Base-by-base conservation (phyloP, 495 filamentous ascomycete genomes). In the Penicillium pulvis region DNA sequence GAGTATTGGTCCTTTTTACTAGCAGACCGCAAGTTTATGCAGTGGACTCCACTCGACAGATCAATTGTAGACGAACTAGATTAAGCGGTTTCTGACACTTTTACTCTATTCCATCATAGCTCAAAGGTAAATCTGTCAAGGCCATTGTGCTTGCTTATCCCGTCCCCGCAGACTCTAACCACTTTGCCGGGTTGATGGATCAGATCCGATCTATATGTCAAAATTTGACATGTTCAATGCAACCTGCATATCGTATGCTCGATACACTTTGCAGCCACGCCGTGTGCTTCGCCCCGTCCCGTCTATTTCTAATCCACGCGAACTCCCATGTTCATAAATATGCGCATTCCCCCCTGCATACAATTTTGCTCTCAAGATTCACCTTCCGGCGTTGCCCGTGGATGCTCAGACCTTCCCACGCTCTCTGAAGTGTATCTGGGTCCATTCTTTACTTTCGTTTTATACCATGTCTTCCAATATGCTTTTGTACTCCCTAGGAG, bases 401-500 rank as follows among this genome's bases (percentile, higher is more conserved):
- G 36, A 16, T 19, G n/a, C n/a, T 17, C 30, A 51, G 19, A 44
- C 6, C 19, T 41, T 12, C 51, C 51, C 19, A 23, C 28, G 19
- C 24, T 55, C 39, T 14, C 42, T 41, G 12, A 42, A 42, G 23
- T 28, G 33, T 24, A 26, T 53, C 51, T 12, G 41, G 42, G 16
- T 36, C 17, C 44, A 28, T 24, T 24, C 36, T 24, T 59, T 42
- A 53, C 44, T 35, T 51, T 47, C 14, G 43, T 42, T 46, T 48
- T 57, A 26, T 28, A 43, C 33, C 55, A 56, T 72, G 63, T 50
- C 50, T 44, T 60, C 57, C 30, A 58, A 51, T 41, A 59, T 61
- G 33, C 41, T 69, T 20, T 47, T 56, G 30, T 73, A 71, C 51
- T 48, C 59, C 12, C 28, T 76, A 43, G 72, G 71, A 26, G 69